Evolutionary conservation across 108 stramenopile species (phyloP), one percentile per base, ranked within the genome.

Genomic region (Cyclotella baltica): DNA sequence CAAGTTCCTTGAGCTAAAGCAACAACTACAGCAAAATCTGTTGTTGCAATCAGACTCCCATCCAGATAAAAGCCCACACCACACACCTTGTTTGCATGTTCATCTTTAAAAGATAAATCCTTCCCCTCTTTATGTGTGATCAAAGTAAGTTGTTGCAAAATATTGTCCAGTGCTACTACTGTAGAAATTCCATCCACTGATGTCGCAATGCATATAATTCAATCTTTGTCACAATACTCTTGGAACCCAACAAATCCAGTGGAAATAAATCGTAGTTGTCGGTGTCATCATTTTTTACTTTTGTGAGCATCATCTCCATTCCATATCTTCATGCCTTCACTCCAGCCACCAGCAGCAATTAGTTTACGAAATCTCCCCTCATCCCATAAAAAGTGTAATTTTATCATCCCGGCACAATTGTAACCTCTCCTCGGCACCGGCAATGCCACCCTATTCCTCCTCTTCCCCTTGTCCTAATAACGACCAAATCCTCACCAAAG

Each of bases 1-100:
- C 18, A 98, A 66, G 85, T 99, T 98, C 99, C 99, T 98, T 16
- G 96, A 77, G 33, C 94, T n/a, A n/a, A n/a, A n/a, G n/a, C 94
- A 9, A 88, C 93, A 28, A 97, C 86, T 4, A 96, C 96, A 35
- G 86, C 90, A 73, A 95, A 97, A 87, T 99, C 99, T 4, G 97
- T 98, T 46, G 99, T 98, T 28, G 91, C 80, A 46, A 88, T 88
- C 25, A 99, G 70, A 9, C 96, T 93, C 34, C 99, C 99, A 77
- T 99, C 99, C 30, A 85, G 83, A 75, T 99, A 98, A 77, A 98
- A 98, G 4, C 92, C 92, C 51, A 98, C 83, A 11, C 97, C 98
- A 75, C 96, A 98, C n/a, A 88, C 87, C 70, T 98, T 94, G 66
- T 85, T 83, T 65, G 82, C 84, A 76, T 98, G 99, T 4, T 98